These are phyloP conservation scores for Penicillium verrucosum DNA, from an alignment of 2,329 filamentous ascomycete species.

Conservation along the genomic window DNA sequence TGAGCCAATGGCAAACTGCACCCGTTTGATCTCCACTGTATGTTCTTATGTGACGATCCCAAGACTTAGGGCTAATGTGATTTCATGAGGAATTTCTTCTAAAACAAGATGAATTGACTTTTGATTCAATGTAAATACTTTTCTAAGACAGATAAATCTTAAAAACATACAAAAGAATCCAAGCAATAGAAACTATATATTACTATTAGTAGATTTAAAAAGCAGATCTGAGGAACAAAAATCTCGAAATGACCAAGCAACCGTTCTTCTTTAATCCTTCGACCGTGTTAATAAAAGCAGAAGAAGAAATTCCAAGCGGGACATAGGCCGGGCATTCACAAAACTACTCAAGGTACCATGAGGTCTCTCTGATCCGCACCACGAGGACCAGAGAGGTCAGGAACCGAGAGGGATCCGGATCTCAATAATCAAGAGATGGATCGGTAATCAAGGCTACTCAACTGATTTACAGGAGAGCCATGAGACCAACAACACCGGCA, in stretches of 20 bases:
- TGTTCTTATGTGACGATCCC: too few relatives aligned
- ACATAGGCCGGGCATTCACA: slow-evolving; percentile 6
- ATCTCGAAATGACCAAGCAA: slow-evolving; percentile 25
- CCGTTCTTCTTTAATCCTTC: slow-evolving; percentile 6
- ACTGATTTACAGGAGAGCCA: slow-evolving; percentile 38
- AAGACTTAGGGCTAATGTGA: background rate
- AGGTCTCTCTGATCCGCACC: slow-evolving; percentile 14
- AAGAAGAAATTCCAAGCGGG: slow-evolving; percentile 11
- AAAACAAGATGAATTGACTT: background rate
- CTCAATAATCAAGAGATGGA: background rate
- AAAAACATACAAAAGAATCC: background rate
- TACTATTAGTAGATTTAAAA: slow-evolving; percentile 19
- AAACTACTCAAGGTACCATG: slow-evolving; percentile 1
- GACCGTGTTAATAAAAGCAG: background rate
- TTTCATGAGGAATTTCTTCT: background rate
- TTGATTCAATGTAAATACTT: background rate
- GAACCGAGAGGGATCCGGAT: background rate
- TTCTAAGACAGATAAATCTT: background rate
- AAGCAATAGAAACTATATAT: slow-evolving; percentile 16
- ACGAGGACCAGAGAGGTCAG: slow-evolving; percentile 12
- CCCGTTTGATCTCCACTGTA: background rate
- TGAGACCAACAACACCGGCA: slow-evolving; percentile 37
- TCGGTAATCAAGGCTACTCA: slow-evolving; percentile 4
- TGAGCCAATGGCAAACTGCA: background rate
- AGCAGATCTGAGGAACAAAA: slow-evolving; percentile 12